Percentiles rank a stretch among this genome's conserved stretches.
phyloP scores from a whole-genome alignment of 2,329 filamentous ascomycete species.

The Cordyceps pruinosa region DNA sequence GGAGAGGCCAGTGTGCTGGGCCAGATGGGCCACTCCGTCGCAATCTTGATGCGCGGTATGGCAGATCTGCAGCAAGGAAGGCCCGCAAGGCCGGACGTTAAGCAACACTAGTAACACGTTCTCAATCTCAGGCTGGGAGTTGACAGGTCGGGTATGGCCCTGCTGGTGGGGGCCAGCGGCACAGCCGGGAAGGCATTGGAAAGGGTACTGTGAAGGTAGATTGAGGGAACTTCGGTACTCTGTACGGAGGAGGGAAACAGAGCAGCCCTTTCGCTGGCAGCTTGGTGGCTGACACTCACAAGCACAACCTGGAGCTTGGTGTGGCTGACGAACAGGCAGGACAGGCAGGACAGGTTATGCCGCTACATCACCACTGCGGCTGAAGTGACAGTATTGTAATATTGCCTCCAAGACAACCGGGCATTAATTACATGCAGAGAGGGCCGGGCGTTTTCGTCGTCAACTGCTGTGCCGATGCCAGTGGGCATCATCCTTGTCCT shows the following conservation, averaged over 20 bases:
- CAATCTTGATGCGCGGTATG: background rate
- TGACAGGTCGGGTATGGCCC: constrained; percentile 8
- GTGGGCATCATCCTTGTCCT: background rate
- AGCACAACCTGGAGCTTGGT: background rate
- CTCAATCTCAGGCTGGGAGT: background rate
- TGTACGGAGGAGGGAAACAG: background rate
- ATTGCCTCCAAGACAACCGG: background rate
- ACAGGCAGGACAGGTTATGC: background rate
- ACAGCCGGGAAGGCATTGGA: no score
- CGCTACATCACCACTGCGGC: background rate
- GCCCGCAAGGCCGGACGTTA: no score
- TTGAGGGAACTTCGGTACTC: no score
- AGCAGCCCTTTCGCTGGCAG: background rate
- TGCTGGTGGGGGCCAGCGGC: no score
- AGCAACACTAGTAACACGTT: no score
- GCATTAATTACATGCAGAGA: background rate
- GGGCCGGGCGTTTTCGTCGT: background rate
- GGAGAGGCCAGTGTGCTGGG: background rate
- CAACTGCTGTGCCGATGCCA: background rate
- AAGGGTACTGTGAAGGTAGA: no score
- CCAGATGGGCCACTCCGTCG: background rate
- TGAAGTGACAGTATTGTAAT: background rate
- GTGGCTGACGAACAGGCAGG: background rate
- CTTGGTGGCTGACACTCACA: background rate
- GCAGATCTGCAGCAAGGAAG: constrained; percentile 8